Percentiles rank a stretch among this genome's conserved stretches.
Evolutionary conservation across 768 basidiomycete species (phyloP).

Genomic region (Naganishia randhawae): DNA sequence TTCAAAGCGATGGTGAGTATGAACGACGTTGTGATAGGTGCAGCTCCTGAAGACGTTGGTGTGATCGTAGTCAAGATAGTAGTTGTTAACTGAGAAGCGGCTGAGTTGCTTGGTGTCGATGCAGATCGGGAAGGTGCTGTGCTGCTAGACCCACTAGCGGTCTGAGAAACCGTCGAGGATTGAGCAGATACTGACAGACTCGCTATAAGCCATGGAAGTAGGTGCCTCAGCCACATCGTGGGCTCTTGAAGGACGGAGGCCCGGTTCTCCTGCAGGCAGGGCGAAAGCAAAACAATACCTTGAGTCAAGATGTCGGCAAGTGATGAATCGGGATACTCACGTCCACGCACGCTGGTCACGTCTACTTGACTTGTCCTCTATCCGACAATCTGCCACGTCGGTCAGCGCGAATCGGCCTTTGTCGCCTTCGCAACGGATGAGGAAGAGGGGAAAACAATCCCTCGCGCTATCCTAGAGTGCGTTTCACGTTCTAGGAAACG

Average conservation of each 20-base stretch:
- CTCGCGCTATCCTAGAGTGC: slow-evolving; percentile 19
- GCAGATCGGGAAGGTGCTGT: not conserved
- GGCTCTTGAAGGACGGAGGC: not conserved
- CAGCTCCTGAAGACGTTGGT: slow-evolving; percentile 17
- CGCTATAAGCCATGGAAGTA: not conserved
- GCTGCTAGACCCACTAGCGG: not conserved
- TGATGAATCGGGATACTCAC: not conserved
- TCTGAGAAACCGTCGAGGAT: not conserved
- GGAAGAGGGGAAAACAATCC: not conserved
- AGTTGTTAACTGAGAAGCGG: not conserved
- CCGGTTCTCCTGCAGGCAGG: not conserved
- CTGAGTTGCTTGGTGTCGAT: not conserved
- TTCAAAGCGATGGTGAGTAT: slow-evolving; percentile 37
- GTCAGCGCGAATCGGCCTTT: not conserved
- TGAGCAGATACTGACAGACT: not conserved
- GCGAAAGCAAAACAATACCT: not conserved
- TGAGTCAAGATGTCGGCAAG: too few species aligned
- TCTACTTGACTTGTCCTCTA: not conserved
- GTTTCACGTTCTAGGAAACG: slow-evolving; percentile 3
- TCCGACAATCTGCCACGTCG: not conserved
- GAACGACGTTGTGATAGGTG: slow-evolving; percentile 21
- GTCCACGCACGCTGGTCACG: not conserved
- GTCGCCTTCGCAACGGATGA: not conserved
- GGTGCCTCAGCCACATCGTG: not conserved
- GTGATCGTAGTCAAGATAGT: slow-evolving; percentile 20